Conservation (phyloP, 2,329 filamentous ascomycete species). For the Arthrinium phaeospermum region DNA sequence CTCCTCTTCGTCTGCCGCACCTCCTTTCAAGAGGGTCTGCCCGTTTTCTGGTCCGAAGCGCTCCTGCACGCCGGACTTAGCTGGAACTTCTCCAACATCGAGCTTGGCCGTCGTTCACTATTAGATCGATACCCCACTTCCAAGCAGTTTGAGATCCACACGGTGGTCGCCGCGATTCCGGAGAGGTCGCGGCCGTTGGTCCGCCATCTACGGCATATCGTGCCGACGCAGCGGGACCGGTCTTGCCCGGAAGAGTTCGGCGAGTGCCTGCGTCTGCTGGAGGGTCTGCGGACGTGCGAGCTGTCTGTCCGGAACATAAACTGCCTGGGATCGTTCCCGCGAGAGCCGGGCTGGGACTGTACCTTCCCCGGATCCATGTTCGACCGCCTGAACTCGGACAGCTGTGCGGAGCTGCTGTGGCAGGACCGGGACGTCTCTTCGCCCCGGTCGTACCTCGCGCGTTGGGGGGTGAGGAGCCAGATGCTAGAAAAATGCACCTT, state of each 20-base stretch:
- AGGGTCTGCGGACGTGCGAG: neutral
- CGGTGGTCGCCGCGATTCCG: neutral
- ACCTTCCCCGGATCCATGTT: neutral
- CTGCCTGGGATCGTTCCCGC: no score
- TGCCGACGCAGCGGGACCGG: no score
- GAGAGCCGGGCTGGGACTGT: neutral
- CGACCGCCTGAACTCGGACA: neutral
- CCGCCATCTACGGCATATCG: neutral
- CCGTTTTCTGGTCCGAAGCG: neutral
- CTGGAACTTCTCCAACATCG: no score
- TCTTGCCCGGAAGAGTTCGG: no score
- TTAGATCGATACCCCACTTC: no score
- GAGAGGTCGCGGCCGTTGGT: neutral
- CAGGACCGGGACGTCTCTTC: neutral
- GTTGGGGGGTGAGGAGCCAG: neutral
- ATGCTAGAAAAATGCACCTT: neutral
- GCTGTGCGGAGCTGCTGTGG: neutral
- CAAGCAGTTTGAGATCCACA: neutral
- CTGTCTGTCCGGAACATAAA: neutral
- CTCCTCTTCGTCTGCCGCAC: neutral
- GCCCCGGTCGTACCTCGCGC: neutral
- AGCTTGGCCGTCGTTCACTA: no score
- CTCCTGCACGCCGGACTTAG: neutral
- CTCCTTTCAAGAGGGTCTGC: neutral
- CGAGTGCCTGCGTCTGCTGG: neutral